Evolutionary conservation across 495 filamentous ascomycete genomes (phyloP).

Genomic region (Aspergillus kassunensis): DNA sequence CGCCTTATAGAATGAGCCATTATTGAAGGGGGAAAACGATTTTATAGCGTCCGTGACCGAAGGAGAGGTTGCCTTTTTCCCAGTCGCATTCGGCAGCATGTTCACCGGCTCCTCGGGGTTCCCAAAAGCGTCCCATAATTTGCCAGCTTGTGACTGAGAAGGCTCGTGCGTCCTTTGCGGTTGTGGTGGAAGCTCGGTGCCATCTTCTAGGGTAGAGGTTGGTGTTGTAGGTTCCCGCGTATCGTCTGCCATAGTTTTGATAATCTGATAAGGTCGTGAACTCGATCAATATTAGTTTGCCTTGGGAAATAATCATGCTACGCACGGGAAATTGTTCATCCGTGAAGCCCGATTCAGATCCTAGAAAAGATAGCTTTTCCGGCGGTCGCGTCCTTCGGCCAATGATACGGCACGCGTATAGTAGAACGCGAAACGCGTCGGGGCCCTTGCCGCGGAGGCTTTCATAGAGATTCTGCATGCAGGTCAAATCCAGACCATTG

Average conservation of each 20-base stretch:
- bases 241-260: slow-evolving; percentile 53
- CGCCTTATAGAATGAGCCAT: slow-evolving; percentile 70
- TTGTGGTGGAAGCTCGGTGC: slow-evolving; percentile 22
- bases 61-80: slow-evolving; percentile 40
- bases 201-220: slow-evolving; percentile 10
- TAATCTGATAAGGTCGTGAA: neutral
- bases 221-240: slow-evolving; percentile 34
- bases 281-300: neutral
- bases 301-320: slow-evolving; percentile 12
- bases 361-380: slow-evolving; percentile 31
- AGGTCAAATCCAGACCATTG: slow-evolving; percentile 20
- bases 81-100: slow-evolving; percentile 43
- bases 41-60: slow-evolving; percentile 61
- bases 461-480: slow-evolving; percentile 14
- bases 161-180: slow-evolving; percentile 37
- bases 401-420: slow-evolving; percentile 24
- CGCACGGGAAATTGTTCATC: slow-evolving; percentile 17
- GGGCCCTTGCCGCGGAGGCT: slow-evolving; percentile 13
- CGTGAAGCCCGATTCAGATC: neutral
- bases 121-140: slow-evolving; percentile 50
- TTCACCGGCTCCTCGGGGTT: slow-evolving; percentile 49
- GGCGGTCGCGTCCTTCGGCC: slow-evolving; percentile 16
- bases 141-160: slow-evolving; percentile 45
- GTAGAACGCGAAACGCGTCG: slow-evolving; percentile 38
- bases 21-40: slow-evolving; percentile 60